phyloP scores from a whole-genome alignment of 129 eudicot genomes.

The Chrysanthemum seticuspe region DNA sequence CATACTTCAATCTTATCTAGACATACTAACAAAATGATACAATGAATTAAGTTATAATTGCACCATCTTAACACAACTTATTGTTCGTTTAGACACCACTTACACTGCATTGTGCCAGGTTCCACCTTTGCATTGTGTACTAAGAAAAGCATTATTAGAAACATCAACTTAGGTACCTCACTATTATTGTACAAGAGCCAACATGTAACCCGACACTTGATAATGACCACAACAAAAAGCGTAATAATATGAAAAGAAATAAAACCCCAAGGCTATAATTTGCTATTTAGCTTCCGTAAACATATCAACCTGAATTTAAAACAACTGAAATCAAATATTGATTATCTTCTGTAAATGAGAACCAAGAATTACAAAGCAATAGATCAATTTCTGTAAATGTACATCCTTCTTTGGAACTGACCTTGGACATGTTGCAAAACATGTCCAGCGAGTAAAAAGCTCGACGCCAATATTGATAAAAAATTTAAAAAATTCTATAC shows the following conservation, averaged over 20 bases:
- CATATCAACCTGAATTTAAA: neutral
- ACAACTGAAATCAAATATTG: neutral
- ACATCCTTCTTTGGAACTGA: neutral
- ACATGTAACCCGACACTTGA: constrained; percentile 7
- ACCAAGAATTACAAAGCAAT: too few relatives aligned
- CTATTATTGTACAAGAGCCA: constrained; percentile 11
- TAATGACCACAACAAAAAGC: neutral
- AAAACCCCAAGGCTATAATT: constrained; percentile 13
- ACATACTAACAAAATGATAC: neutral
- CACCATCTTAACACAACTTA: neutral
- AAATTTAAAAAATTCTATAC: too few relatives aligned
- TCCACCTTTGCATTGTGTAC: neutral
- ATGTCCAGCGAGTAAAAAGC: too few relatives aligned
- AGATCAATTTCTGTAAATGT: too few relatives aligned
- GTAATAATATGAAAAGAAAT: neutral
- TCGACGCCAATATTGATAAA: too few relatives aligned
- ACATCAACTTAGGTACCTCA: neutral
- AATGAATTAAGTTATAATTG: constrained; percentile 3
- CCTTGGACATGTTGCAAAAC: too few relatives aligned
- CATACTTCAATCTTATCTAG: neutral
- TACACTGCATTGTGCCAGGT: neutral
- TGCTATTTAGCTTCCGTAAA: neutral
- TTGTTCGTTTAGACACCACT: constrained; percentile 2
- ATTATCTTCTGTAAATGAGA: neutral
- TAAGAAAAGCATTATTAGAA: neutral